Percentiles rank a stretch among this genome's conserved stretches.
These are phyloP conservation scores for Citrus reticulata DNA, from an alignment of 345 rosid genomes.

Conservation along the genomic window DNA sequence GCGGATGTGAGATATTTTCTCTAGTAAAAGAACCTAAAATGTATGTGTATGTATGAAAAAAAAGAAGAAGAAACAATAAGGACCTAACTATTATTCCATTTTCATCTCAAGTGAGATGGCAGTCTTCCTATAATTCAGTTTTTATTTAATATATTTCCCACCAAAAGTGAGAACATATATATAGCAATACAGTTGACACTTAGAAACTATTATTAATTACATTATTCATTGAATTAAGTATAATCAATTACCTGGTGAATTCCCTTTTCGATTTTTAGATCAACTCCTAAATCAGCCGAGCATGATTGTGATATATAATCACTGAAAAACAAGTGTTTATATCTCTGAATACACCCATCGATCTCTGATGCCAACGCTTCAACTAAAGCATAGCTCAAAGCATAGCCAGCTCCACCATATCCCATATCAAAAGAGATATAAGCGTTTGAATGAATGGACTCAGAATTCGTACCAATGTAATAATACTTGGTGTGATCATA, in stretches of 20 bases:
- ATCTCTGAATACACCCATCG: constrained; percentile 48
- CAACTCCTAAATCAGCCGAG: constrained; percentile 47
- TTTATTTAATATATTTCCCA: too few species aligned
- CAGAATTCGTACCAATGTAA: constrained; percentile 54
- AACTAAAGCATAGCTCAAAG: constrained; percentile 50
- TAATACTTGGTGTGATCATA: constrained; percentile 45
- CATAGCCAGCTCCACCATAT: constrained; percentile 68
- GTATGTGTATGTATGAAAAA: rapidly evolving
- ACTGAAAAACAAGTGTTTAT: constrained; percentile 27
- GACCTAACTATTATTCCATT: too few species aligned
- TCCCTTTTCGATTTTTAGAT: constrained; percentile 36
- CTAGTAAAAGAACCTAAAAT: too few species aligned
- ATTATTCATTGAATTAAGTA: too few species aligned
- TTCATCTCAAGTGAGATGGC: too few species aligned
- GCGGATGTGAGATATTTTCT: too few species aligned
- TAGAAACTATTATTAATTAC: too few species aligned
- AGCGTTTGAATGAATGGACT: constrained; percentile 35
- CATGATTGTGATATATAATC: constrained; percentile 40
- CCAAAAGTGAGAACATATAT: too few species aligned
- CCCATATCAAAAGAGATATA: constrained; percentile 52
- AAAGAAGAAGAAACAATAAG: too few species aligned
- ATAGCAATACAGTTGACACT: too few species aligned
- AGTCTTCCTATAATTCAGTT: too few species aligned
- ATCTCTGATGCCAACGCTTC: constrained; percentile 31
- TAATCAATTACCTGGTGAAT: constrained; percentile 53